Evolutionary conservation across 1,284 basidiomycete species (phyloP), one percentile per base, ranked within the genome.

Genomic region (Thelephora terrestris): DNA sequence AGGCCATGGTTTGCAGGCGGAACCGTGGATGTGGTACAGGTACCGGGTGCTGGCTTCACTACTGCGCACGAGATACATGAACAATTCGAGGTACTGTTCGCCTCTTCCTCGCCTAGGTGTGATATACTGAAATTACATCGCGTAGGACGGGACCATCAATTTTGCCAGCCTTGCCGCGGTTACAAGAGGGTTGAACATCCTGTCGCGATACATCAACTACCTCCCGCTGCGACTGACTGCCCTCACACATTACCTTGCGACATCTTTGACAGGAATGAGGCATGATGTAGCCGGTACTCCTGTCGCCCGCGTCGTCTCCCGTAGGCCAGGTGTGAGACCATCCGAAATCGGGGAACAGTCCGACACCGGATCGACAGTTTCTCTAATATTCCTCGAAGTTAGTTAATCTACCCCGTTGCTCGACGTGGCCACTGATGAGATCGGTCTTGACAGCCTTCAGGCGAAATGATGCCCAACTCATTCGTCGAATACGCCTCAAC

Each of bases 1-100:
- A 71, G 84, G 2, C 85, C 85, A 0, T 91, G 88, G 85, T 91
- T 91, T 59, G 78, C 88, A 1, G 88, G 88, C 16, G 88, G 88
- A 0, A 86, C 79, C 0, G 85, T 91, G 20, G 77, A 85, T 51
- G 73, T 89, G 17, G 85, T 91, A 0, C 86, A 90, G 57, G 87
- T 85, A 7, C 84, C 85, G 6, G 82, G 86, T 1, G 70, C 62
- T 18, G 69, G 84, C 20, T 71, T 85, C 2, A 87, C 83, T 16
- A 71, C 77, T 52, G 69, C 78, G 2, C 59, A 65, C 17, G 70
- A 76, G 46, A 64, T 74, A 34, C 74, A 84, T 52, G 85, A 87
- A 59, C 81, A 78, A 50, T 88, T 88, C 47, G 85, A 89, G 76
- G 86, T 85, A 32, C 51, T 46, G 69, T 55, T 12, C 63, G 51